phyloP scores from a whole-genome alignment of 2,329 filamentous ascomycete species.

The Seiridium cupressi region DNA sequence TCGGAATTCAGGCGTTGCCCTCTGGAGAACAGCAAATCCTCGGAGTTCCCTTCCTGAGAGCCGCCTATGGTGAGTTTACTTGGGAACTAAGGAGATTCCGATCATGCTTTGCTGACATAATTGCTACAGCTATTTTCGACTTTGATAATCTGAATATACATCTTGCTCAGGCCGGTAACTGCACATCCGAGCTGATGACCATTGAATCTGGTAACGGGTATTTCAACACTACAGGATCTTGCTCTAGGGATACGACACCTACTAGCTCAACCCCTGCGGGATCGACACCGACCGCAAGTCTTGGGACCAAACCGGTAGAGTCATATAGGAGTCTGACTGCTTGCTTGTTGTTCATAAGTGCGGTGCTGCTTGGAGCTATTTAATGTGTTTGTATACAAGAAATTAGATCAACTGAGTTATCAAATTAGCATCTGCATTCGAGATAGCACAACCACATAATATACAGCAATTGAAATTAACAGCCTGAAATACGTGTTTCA shows the following conservation, averaged over 20 bases:
- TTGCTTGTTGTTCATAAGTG: too few species aligned
- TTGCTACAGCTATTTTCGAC: background rate
- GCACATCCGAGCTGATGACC: background rate
- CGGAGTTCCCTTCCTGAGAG: background rate
- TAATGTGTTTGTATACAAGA: too few species aligned
- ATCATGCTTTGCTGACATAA: background rate
- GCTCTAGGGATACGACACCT: background rate
- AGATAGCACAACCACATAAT: too few species aligned
- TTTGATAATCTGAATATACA: background rate
- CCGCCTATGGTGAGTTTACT: background rate
- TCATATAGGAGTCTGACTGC: too few species aligned
- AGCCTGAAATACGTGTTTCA: too few species aligned
- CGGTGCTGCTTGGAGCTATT: too few species aligned
- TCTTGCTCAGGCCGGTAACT: slow-evolving; percentile 1
- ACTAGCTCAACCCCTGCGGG: background rate
- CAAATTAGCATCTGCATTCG: too few species aligned
- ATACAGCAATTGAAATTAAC: too few species aligned
- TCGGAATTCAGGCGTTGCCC: background rate
- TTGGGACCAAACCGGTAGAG: too few species aligned
- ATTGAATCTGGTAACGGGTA: background rate
- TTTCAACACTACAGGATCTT: background rate
- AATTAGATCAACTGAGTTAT: too few species aligned
- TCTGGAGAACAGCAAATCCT: background rate
- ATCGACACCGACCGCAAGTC: too few species aligned
- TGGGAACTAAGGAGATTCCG: background rate